Evolutionary conservation across 768 basidiomycete genomes (phyloP).

Genomic region (Russula brevipes): DNA sequence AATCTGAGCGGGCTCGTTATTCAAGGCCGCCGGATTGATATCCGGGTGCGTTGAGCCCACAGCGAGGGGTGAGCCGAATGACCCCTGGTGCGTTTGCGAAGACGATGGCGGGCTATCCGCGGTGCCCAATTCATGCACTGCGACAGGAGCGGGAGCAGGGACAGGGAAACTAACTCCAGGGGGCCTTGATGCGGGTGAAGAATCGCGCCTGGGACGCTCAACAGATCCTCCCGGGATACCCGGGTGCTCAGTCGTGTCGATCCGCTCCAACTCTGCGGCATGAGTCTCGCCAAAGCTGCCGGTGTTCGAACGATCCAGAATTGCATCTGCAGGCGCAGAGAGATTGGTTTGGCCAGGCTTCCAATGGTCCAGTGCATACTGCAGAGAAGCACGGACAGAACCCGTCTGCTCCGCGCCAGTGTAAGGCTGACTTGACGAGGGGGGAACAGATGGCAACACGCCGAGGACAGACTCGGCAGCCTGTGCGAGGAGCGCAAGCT

Average conservation of each 20-base stretch:
- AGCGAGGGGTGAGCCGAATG: constrained; percentile 32
- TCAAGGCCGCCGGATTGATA: constrained; percentile 31
- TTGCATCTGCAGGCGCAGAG: constrained; percentile 38
- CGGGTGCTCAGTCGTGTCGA: constrained; percentile 36
- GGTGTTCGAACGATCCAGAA: constrained; percentile 66
- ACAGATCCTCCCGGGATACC: constrained; percentile 31
- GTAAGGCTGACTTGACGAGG: constrained; percentile 52
- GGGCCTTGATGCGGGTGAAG: neutral
- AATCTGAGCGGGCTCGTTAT: constrained; percentile 31
- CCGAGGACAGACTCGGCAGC: constrained; percentile 58
- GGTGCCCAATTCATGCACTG: constrained; percentile 3
- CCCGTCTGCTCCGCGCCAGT: constrained; percentile 58
- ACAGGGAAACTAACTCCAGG: neutral
- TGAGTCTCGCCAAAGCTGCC: constrained; percentile 84
- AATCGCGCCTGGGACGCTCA: neutral
- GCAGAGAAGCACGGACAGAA: constrained; percentile 65
- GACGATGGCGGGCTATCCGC: constrained; percentile 5
- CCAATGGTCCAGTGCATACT: constrained; percentile 75
- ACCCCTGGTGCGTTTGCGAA: constrained; percentile 18
- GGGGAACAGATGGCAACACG: constrained; percentile 64
- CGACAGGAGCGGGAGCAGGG: constrained; percentile 1
- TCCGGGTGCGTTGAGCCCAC: constrained; percentile 24
- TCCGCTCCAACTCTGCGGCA: constrained; percentile 61
- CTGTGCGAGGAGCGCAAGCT: constrained; percentile 67
- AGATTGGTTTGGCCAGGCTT: constrained; percentile 55